Conservation (phyloP, 805 yeast genomes). For the Candida patagonica region DNA sequence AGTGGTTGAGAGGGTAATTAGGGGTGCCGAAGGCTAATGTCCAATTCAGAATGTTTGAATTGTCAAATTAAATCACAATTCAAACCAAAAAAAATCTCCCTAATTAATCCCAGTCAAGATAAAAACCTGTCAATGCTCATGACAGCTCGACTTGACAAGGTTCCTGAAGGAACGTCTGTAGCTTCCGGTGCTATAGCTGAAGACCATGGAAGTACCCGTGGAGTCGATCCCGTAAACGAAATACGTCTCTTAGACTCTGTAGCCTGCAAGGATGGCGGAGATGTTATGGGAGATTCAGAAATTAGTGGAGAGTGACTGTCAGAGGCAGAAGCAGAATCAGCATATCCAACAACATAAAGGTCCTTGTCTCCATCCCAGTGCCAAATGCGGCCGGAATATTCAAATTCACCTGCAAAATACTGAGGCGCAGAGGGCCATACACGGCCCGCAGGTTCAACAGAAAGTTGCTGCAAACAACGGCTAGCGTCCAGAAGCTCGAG, state of each 20-base stretch:
- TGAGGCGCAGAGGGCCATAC: slow-evolving; percentile 14
- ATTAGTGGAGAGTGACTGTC: slow-evolving; percentile 3
- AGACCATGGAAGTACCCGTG: neutral
- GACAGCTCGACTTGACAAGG: neutral
- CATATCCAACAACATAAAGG: slow-evolving; percentile 21
- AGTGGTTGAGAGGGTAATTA: no score
- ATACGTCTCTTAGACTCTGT: neutral
- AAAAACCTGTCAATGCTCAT: slow-evolving; percentile 17
- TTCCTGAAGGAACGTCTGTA: neutral
- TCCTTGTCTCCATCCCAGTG: slow-evolving; percentile 31
- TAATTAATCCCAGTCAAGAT: slow-evolving; percentile 6
- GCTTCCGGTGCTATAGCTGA: neutral
- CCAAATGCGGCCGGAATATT: slow-evolving; percentile 31
- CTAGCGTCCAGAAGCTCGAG: slow-evolving; percentile 34
- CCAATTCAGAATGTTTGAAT: neutral
- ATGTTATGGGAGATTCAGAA: slow-evolving; percentile 2
- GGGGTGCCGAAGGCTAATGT: no score
- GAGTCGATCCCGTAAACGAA: neutral
- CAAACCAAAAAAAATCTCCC: no score
- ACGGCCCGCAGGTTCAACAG: slow-evolving; percentile 23
- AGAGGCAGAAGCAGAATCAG: slow-evolving; percentile 2
- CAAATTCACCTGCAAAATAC: slow-evolving; percentile 28
- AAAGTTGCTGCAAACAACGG: slow-evolving; percentile 32
- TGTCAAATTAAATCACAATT: no score
- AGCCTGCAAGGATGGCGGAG: neutral